Evolutionary conservation across 208 protist genomes (phyloP).

Genomic region (Borovskyia barvae): DNA sequence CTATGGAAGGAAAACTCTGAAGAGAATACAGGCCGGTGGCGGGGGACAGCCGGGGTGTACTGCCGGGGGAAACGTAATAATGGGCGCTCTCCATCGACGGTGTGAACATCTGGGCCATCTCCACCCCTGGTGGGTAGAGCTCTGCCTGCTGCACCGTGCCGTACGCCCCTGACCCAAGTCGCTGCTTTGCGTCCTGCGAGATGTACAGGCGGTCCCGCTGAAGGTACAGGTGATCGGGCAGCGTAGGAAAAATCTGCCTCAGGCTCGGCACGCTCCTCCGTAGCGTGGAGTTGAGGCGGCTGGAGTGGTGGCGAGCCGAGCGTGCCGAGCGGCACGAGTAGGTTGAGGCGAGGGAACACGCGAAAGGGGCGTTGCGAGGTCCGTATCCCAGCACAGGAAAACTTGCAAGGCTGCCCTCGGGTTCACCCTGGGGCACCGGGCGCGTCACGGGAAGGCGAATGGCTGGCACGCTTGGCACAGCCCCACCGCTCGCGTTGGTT

Average conservation of each 20-base stretch:
- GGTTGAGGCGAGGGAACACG: conserved; percentile 16
- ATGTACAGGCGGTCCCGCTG: conserved; percentile 42
- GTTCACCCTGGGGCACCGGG: conserved; percentile 1
- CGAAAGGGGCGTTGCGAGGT: conserved; percentile 12
- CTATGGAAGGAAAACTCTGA: conserved; percentile 9
- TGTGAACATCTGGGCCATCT: conserved; percentile 18
- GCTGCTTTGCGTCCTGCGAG: conserved; percentile 8
- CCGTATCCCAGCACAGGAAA: conserved; percentile 11
- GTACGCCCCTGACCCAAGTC: conserved; percentile 56
- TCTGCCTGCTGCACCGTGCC: conserved; percentile 61
- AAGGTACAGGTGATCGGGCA: conserved; percentile 41
- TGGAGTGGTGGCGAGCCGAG: conserved; percentile 18
- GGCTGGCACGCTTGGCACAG: conserved; percentile 10
- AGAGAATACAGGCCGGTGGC: not conserved
- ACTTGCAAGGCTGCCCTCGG: conserved; percentile 12
- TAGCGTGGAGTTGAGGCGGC: conserved; percentile 8
- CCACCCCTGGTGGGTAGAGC: conserved; percentile 43
- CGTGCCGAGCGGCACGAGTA: conserved; percentile 20
- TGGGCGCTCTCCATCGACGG: conserved; percentile 4
- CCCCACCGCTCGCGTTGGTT: conserved; percentile 8
- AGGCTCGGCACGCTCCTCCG: conserved; percentile 16
- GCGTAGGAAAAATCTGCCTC: conserved; percentile 45
- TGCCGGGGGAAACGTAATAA: conserved; percentile 1
- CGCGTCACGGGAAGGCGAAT: conserved; percentile 6
- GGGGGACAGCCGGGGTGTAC: conserved; percentile 7